phyloP scores from a whole-genome alignment of 257 asterid genomes.

The Prunella vulgaris region DNA sequence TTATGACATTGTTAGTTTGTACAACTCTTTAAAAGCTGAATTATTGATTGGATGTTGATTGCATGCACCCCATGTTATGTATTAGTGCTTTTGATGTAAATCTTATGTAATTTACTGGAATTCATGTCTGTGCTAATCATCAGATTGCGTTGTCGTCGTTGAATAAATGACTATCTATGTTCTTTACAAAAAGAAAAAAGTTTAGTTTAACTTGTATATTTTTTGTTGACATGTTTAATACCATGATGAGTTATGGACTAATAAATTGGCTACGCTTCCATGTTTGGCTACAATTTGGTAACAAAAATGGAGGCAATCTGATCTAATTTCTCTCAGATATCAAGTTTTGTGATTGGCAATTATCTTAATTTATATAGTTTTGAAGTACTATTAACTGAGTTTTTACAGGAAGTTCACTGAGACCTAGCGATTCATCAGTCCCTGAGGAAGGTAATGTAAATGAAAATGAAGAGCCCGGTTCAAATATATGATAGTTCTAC shows the following conservation, averaged over 20 bases:
- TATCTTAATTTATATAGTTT: not conserved
- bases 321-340: not conserved
- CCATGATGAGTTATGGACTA: slow-evolving; percentile 2
- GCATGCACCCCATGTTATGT: slow-evolving; percentile 4
- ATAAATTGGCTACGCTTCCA: not conserved
- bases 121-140: slow-evolving; percentile 4
- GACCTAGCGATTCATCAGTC: slow-evolving; percentile 33
- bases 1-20: slow-evolving; percentile 75
- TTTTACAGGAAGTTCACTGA: slow-evolving; percentile 39
- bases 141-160: slow-evolving; percentile 71
- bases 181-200: not conserved
- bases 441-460: slow-evolving; percentile 39
- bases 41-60: not conserved
- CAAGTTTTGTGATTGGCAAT: not conserved
- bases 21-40: not conserved
- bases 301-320: slow-evolving; percentile 10
- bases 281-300: not conserved
- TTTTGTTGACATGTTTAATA: slow-evolving; percentile 3
- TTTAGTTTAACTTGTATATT: not conserved
- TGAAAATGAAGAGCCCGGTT: slow-evolving; percentile 37
- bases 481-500: slow-evolving; percentile 21
- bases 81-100: not conserved
- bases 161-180: not conserved
- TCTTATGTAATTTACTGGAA: too few relatives aligned
- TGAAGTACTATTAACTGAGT: slow-evolving; percentile 20